phyloP scores from a whole-genome alignment of 306 rosid species.

The Geum urbanum region DNA sequence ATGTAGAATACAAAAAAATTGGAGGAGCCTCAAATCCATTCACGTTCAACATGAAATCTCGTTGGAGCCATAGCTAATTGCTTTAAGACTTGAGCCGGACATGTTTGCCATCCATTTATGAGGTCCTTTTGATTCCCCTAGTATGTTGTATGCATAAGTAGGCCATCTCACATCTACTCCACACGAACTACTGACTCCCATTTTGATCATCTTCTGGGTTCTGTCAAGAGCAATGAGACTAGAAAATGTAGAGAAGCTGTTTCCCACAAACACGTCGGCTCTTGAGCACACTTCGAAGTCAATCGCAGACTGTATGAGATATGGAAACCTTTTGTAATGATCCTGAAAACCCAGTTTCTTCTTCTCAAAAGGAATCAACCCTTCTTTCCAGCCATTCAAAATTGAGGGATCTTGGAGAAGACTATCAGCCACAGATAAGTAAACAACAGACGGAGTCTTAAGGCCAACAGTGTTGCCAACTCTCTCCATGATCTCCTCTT shows the following conservation, averaged over 20 bases:
- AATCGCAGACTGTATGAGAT: constrained; percentile 81
- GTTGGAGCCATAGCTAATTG: constrained; percentile 74
- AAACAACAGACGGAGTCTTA: constrained; percentile 53
- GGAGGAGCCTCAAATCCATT: constrained; percentile 16
- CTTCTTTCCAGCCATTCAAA: constrained; percentile 60
- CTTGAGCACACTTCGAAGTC: constrained; percentile 84
- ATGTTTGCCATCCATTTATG: constrained; percentile 64
- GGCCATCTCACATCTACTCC: constrained; percentile 61
- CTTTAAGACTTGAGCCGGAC: constrained; percentile 66
- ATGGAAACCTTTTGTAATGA: constrained; percentile 64
- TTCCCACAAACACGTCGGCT: constrained; percentile 81
- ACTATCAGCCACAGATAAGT: constrained; percentile 76
- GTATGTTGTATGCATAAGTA: constrained; percentile 72
- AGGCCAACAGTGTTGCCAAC: constrained; percentile 46
- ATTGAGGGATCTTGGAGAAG: constrained; percentile 67
- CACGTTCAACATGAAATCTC: constrained; percentile 60
- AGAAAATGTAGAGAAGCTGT: constrained; percentile 91
- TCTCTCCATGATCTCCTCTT: constrained; percentile 65
- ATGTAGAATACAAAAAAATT: background rate
- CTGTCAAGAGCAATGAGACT: constrained; percentile 80
- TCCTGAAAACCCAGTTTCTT: constrained; percentile 60
- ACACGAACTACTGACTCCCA: constrained; percentile 39
- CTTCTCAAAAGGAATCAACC: constrained; percentile 72
- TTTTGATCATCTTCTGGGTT: constrained; percentile 62
- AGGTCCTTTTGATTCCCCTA: constrained; percentile 59